These are phyloP conservation scores for Peronospora tabacina DNA, from an alignment of 352 stramenopile species.

Conservation along the genomic window DNA sequence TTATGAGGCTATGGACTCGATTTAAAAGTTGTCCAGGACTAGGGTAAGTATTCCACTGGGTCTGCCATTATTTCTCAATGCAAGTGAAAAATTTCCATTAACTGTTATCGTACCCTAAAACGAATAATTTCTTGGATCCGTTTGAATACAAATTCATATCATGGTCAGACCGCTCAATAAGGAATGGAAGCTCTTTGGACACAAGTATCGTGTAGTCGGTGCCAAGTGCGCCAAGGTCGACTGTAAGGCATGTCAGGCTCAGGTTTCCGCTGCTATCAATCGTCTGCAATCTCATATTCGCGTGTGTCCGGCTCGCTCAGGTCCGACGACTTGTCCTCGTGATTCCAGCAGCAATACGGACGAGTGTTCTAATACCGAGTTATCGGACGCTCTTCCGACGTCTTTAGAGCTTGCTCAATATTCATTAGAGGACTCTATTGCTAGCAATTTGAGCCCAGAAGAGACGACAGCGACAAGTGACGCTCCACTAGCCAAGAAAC, in stretches of 20 bases:
- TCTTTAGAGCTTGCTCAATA: conserved; percentile 12
- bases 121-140: neutral
- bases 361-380: neutral
- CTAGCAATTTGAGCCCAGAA: neutral
- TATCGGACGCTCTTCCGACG: conserved; percentile 5
- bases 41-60: conserved; percentile 12
- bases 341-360: neutral
- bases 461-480: neutral
- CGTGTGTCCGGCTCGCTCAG: conserved; percentile 36
- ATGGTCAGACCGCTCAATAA: conserved; percentile 62
- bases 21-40: conserved; percentile 37
- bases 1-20: conserved; percentile 62
- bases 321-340: conserved; percentile 2
- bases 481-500: conserved; percentile 22
- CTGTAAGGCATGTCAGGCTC: conserved; percentile 56
- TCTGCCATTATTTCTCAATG: conserved; percentile 10
- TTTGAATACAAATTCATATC: neutral
- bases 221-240: conserved; percentile 58
- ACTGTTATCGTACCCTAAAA: too few relatives aligned
- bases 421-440: neutral
- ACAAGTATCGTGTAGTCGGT: conserved; percentile 42
- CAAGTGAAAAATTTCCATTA: too few relatives aligned
- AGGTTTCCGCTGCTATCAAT: conserved; percentile 51
- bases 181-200: conserved; percentile 62
- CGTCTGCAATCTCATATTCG: conserved; percentile 60